phyloP scores from a whole-genome alignment of 164 flowering plant species.

The Vitis riparia region DNA sequence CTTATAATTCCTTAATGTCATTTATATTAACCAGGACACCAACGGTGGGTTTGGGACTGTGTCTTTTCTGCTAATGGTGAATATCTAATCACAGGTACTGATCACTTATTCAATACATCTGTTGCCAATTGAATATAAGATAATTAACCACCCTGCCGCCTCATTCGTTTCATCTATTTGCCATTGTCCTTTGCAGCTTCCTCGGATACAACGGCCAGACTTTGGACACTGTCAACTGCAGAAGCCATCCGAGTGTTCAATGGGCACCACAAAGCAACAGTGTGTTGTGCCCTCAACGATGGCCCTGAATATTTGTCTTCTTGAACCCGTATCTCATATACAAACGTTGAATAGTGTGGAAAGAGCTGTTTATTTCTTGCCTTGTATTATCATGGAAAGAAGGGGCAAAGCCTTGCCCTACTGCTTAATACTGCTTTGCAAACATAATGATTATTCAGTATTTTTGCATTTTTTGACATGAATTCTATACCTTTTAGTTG shows the following conservation, averaged over 20 bases:
- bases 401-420: no score
- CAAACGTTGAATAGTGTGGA: no score
- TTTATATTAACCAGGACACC: conserved; percentile 61
- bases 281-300: conserved; percentile 91
- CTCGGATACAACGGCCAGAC: conserved; percentile 82
- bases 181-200: conserved; percentile 56
- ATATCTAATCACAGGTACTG: conserved; percentile 82
- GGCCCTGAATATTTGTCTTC: conserved; percentile 49
- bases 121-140: no score
- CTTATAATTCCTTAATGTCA: background rate
- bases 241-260: conserved; percentile 64
- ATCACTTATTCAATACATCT: no score
- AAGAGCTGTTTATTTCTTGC: no score
- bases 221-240: conserved; percentile 75
- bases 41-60: conserved; percentile 99
- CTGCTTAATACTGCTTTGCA: no score
- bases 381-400: no score
- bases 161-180: background rate
- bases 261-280: conserved; percentile 90
- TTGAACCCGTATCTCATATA: no score
- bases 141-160: no score
- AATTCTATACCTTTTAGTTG: no score
- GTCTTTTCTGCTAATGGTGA: conserved; percentile 97
- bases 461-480: no score
- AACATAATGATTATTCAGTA: no score